Base-by-base conservation (phyloP, 2,329 filamentous ascomycete species). In the Botryotinia calthae region DNA sequence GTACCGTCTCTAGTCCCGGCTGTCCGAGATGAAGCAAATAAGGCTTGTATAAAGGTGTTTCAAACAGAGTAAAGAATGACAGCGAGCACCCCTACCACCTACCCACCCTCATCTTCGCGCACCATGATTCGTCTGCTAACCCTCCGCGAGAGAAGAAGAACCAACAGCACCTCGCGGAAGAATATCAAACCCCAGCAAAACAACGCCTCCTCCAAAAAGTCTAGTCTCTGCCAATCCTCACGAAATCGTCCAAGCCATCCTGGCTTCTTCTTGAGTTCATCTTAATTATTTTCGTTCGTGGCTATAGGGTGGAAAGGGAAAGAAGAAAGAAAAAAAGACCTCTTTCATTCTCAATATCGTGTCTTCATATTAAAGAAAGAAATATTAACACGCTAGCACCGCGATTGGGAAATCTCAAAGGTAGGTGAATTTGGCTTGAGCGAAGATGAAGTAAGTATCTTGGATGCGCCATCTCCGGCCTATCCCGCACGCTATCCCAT, bases 21-120 rank as follows among this genome's bases (percentile, higher is more conserved):
- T 40, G 25, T 66, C 44, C 46, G 64, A 66, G 46, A 54, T 66
- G 31, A 51, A 66, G 31, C 64, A n/a, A 54, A 28, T 10, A 66
- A 66, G 46, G 31, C 31, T n/a, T 28, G 25, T 40, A n/a, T 40
- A 40, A 40, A 25, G 25, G 25, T 48, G 64, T 66, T 66, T 66
- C 64, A 66, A 0, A 37, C 37, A 20, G 37, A 66, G 64, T 66
- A 31, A 10, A 22, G 18, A 62, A 12, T 25, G 31, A 25, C n/a
- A 31, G 64, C 64, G 31, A 16, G 31, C 16, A 66, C 46, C 46
- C 61, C 37, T 42, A n/a, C n/a, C 51, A 18, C 31, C 12, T n/a
- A 28, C 44, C 44, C 61, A 14, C 10, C 46, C 4, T n/a, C 56
- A 34, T 31, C n/a, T 34, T 34, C 28, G 28, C 2, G 8, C n/a